Evolutionary conservation across 2,329 filamentous ascomycete genomes (phyloP).

Genomic region (Xylaria multiplex): DNA sequence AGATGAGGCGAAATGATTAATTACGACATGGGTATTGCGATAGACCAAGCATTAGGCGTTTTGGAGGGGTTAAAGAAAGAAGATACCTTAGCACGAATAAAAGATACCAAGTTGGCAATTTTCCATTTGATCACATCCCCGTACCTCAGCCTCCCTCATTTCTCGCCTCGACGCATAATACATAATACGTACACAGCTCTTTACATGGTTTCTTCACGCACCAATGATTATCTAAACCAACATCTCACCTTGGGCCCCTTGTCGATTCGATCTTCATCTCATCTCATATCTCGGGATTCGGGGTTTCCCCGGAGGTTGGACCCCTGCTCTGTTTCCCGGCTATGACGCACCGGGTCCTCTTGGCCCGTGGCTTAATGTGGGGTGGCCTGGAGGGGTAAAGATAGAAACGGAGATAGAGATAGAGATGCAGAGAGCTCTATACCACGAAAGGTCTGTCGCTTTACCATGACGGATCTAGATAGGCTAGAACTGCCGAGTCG

Average conservation of each 20-base stretch:
- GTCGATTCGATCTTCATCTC: not conserved
- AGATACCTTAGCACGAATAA: slow-evolving; percentile 30
- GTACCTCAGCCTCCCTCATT: no score
- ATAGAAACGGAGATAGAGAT: not conserved
- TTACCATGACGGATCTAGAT: no score
- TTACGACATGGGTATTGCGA: not conserved
- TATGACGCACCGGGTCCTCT: slow-evolving; percentile 22
- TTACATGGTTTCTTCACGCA: no score
- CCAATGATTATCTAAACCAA: no score
- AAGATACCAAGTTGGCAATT: slow-evolving; percentile 5
- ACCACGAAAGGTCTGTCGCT: not conserved
- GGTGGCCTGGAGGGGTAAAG: slow-evolving; percentile 33
- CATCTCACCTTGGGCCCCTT: not conserved
- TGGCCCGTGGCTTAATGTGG: slow-evolving; percentile 28
- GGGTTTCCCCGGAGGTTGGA: slow-evolving; percentile 35
- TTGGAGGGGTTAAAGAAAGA: slow-evolving; percentile 1
- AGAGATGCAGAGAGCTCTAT: not conserved
- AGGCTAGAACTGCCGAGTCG: no score
- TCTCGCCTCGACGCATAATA: no score
- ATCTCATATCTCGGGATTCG: slow-evolving; percentile 42
- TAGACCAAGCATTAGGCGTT: slow-evolving; percentile 22
- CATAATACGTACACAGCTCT: no score
- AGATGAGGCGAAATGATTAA: not conserved
- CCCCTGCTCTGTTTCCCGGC: not conserved
- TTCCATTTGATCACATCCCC: not conserved